These are phyloP conservation scores for Amanita inopinata DNA, from an alignment of 768 basidiomycete genomes.

Conservation along the genomic window DNA sequence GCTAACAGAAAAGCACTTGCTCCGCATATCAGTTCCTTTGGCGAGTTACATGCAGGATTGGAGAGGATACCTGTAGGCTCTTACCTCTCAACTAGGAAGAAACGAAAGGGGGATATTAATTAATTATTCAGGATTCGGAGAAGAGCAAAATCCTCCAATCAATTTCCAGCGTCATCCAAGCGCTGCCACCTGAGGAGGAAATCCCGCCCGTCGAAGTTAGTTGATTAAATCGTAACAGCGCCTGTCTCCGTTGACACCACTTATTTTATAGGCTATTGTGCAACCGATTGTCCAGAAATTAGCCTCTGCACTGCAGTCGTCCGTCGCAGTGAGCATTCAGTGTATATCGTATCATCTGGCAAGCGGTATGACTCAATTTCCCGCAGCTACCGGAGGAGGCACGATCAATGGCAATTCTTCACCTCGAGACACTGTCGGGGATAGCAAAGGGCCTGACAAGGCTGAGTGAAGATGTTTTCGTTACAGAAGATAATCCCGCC, in stretches of 20 bases:
- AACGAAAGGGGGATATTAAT: no score
- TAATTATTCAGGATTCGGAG: conserved; percentile 85
- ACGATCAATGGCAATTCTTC: conserved; percentile 50
- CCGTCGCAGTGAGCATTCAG: conserved; percentile 34
- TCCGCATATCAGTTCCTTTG: conserved; percentile 77
- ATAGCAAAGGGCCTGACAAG: conserved; percentile 83
- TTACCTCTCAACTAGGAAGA: no score
- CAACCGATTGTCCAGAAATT: conserved; percentile 66
- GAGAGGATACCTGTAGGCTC: conserved; percentile 59
- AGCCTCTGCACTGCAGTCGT: conserved; percentile 46
- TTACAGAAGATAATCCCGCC: conserved; percentile 45
- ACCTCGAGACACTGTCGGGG: conserved; percentile 75
- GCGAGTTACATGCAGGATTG: conserved; percentile 70
- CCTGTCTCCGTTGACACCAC: not conserved
- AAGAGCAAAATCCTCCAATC: conserved; percentile 87
- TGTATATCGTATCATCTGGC: not conserved
- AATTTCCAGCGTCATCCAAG: conserved; percentile 90
- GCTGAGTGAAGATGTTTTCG: conserved; percentile 58
- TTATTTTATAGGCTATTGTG: conserved; percentile 49
- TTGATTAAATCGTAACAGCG: conserved; percentile 5
- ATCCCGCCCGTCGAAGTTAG: conserved; percentile 68
- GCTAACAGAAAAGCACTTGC: conserved; percentile 80
- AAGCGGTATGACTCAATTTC: not conserved
- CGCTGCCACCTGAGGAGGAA: conserved; percentile 68
- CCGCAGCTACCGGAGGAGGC: conserved; percentile 68